These are phyloP conservation scores for Crithidia brevicula DNA, from an alignment of 208 protist genomes.

Conservation along the genomic window DNA sequence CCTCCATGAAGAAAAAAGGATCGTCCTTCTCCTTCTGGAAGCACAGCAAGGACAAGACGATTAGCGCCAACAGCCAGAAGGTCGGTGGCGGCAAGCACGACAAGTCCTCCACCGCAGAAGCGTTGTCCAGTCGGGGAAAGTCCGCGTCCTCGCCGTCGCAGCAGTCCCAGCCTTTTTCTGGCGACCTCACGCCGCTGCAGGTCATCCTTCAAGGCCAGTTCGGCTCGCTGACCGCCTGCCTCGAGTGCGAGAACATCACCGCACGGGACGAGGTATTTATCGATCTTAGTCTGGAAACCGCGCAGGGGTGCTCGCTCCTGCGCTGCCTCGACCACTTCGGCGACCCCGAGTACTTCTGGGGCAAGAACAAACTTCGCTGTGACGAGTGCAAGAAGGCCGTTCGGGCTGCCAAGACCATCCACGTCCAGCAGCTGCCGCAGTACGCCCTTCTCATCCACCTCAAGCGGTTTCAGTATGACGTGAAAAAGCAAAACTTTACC, in stretches of 20 bases:
- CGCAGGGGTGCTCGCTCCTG: conserved; percentile 80
- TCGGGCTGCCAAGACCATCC: conserved; percentile 80
- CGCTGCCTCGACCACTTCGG: conserved; percentile 79
- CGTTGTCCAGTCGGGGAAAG: neutral
- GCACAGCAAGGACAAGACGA: conserved; percentile 34
- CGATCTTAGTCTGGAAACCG: conserved; percentile 84
- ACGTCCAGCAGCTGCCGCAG: conserved; percentile 84
- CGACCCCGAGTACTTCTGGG: conserved; percentile 77
- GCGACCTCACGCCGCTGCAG: conserved; percentile 60
- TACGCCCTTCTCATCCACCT: conserved; percentile 90
- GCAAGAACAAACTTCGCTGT: conserved; percentile 86
- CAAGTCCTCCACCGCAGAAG: conserved; percentile 5
- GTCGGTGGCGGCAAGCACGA: conserved; percentile 5
- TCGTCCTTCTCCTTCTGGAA: conserved; percentile 50
- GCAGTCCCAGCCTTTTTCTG: conserved; percentile 11
- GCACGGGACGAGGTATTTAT: conserved; percentile 78
- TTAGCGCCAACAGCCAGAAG: conserved; percentile 22
- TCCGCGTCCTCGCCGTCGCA: no score
- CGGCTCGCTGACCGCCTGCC: conserved; percentile 72
- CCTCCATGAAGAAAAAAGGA: conserved; percentile 44
- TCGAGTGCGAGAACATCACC: conserved; percentile 73
- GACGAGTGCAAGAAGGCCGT: conserved; percentile 68
- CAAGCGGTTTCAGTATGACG: conserved; percentile 93
- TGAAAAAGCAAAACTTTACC: conserved; percentile 57
- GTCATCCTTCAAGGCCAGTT: conserved; percentile 80